phyloP scores from a whole-genome alignment of 345 rosid species.

The Citrus trifoliata region DNA sequence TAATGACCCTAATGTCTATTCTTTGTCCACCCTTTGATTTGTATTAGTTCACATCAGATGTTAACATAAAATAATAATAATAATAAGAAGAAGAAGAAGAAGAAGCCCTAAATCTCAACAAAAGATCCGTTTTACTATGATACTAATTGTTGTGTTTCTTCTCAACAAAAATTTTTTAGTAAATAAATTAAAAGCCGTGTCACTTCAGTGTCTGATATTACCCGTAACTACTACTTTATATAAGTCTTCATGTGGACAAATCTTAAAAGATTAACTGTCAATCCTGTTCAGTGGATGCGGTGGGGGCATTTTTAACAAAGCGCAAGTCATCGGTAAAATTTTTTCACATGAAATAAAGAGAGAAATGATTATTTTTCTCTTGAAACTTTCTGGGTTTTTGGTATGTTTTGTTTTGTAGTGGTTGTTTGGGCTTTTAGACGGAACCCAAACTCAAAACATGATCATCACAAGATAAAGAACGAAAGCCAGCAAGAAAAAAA shows the following conservation, averaged over 20 bases:
- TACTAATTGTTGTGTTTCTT: not conserved
- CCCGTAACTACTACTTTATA: not conserved
- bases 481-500: not conserved
- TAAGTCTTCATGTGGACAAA: not conserved
- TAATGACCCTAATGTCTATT: not conserved
- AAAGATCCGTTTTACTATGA: not conserved
- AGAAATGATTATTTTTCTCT: not conserved
- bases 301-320: not conserved
- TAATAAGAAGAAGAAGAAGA: not conserved
- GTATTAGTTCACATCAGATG: not conserved
- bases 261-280: not conserved
- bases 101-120: not conserved
- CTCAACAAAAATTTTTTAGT: too few relatives aligned
- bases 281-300: not conserved
- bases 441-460: not conserved
- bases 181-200: too few relatives aligned
- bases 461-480: not conserved
- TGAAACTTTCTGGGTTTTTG: not conserved
- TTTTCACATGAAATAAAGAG: too few relatives aligned
- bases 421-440: constrained; percentile 11
- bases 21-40: not conserved
- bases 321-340: not conserved
- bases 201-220: too few relatives aligned
- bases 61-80: not conserved
- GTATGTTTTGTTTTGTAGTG: constrained; percentile 6